Conservation (phyloP, 805 yeast species). For the Ogataea ramenticola region DNA sequence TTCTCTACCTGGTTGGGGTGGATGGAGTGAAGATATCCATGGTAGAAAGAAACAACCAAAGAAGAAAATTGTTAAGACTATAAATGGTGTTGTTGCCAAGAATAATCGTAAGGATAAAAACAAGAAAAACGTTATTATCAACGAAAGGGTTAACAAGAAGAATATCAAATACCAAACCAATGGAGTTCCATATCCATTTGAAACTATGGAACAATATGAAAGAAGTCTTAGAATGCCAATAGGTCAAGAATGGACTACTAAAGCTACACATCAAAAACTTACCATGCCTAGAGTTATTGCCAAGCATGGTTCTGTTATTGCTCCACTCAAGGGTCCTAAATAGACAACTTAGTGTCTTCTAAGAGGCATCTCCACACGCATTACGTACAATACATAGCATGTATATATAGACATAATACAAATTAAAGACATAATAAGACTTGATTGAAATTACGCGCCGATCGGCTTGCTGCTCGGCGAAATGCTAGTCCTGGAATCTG, state of each 20-base stretch:
- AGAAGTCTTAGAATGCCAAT: constrained; percentile 91
- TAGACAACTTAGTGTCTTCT: constrained; percentile 21
- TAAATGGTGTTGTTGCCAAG: constrained; percentile 67
- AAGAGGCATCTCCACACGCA: too few relatives aligned
- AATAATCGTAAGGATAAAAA: constrained; percentile 74
- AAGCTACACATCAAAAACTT: constrained; percentile 76
- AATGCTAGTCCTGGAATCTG: too few relatives aligned
- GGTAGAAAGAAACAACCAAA: constrained; percentile 39
- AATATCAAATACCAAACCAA: constrained; percentile 77
- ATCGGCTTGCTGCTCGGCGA: too few relatives aligned
- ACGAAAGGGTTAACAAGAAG: constrained; percentile 81
- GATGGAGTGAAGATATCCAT: constrained; percentile 65
- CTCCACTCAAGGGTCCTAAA: constrained; percentile 82
- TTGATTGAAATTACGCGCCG: too few relatives aligned
- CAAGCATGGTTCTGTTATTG: constrained; percentile 84
- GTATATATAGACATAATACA: too few relatives aligned
- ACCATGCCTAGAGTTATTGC: constrained; percentile 85
- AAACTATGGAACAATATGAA: constrained; percentile 90
- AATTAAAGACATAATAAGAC: too few relatives aligned
- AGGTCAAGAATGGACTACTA: constrained; percentile 94
- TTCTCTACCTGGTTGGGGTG: constrained; percentile 96
- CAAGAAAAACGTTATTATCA: constrained; percentile 77
- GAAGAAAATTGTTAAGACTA: constrained; percentile 59
- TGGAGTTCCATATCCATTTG: constrained; percentile 93
- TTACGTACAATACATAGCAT: too few relatives aligned